Conservation (phyloP, 2,329 filamentous ascomycete species). For the Colletotrichum orchidophilum region DNA sequence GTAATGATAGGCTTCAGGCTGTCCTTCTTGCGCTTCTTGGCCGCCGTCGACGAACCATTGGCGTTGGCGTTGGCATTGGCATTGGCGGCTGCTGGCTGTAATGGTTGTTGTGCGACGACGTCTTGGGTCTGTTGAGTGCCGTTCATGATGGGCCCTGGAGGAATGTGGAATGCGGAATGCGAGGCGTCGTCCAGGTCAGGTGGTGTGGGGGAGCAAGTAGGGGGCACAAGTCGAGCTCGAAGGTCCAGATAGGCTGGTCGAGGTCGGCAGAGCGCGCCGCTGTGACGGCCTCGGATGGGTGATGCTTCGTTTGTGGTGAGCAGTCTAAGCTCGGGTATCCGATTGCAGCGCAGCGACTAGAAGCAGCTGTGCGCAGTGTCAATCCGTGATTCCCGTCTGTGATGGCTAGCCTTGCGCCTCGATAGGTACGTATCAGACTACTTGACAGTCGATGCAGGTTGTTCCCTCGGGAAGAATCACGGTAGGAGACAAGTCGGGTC, state of each 20-base stretch:
- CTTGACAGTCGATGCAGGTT: background rate
- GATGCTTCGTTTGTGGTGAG: conserved; percentile 19
- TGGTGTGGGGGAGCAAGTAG: conserved; percentile 11
- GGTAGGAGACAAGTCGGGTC: background rate
- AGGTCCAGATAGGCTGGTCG: background rate
- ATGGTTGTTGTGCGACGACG: conserved; percentile 22
- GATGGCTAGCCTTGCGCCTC: background rate
- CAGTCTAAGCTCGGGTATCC: conserved; percentile 6
- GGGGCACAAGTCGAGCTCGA: background rate
- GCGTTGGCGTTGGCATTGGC: conserved; percentile 1
- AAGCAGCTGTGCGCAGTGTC: conserved; percentile 5
- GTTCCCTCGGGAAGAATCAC: background rate
- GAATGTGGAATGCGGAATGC: conserved; percentile 9
- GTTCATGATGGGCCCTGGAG: conserved; percentile 27
- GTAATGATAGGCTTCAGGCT: conserved; percentile 81
- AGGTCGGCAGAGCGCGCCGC: conserved; percentile 6
- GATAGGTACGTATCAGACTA: background rate
- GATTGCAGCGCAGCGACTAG: conserved; percentile 9
- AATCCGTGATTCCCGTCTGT: background rate
- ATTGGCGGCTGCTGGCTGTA: conserved; percentile 22
- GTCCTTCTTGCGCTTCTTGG: conserved; percentile 80
- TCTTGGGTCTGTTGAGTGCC: conserved; percentile 31
- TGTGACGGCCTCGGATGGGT: conserved; percentile 8
- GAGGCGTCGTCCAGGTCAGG: background rate
- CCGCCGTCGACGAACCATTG: conserved; percentile 33